A percentile compares a stretch with the other conserved stretches of the same genome.
Evolutionary conservation across 2,329 filamentous ascomycete genomes (phyloP).

Genomic region (Lasiodiplodia sp.): DNA sequence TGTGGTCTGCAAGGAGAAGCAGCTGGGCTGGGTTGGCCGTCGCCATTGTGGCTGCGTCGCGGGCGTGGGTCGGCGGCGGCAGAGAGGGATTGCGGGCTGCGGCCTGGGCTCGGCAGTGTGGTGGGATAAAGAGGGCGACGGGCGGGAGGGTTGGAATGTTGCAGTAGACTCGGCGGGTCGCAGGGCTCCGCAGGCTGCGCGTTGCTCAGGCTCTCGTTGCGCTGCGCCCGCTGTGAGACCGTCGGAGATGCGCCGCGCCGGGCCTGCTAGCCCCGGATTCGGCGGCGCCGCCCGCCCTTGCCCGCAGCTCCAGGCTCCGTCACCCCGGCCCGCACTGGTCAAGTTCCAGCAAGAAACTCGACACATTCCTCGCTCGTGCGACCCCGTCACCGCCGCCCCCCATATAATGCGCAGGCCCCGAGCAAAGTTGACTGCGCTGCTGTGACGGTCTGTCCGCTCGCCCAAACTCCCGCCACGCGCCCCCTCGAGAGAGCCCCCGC

Average conservation of each 20-base stretch:
- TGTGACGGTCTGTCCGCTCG: neutral
- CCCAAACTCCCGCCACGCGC: slow-evolving; percentile 2
- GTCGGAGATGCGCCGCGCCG: slow-evolving; percentile 16
- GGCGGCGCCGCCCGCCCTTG: neutral
- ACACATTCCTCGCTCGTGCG: slow-evolving; percentile 24
- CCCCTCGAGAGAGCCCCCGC: slow-evolving; percentile 13
- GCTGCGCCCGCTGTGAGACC: neutral
- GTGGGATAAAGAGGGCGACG: slow-evolving; percentile 3
- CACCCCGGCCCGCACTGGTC: slow-evolving; percentile 1
- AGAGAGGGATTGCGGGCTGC: slow-evolving; percentile 1
- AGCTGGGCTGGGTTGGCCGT: slow-evolving; percentile 72
- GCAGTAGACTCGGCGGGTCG: slow-evolving; percentile 3
- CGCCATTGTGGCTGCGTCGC: slow-evolving; percentile 33
- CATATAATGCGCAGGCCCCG: slow-evolving; percentile 26
- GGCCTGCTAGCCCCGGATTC: slow-evolving; percentile 1
- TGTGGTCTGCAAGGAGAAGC: slow-evolving; percentile 91
- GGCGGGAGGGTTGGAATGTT: slow-evolving; percentile 11
- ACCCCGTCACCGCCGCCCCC: slow-evolving; percentile 18
- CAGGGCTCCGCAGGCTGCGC: slow-evolving; percentile 6
- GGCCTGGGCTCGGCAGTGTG: slow-evolving; percentile 1
- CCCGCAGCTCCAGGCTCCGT: neutral
- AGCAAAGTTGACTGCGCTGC: neutral
- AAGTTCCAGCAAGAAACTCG: slow-evolving; percentile 23
- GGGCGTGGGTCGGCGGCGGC: neutral
- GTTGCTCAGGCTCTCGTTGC: slow-evolving; percentile 1